phyloP scores from a whole-genome alignment of 2,329 filamentous ascomycete genomes.

The Pyrenophora tritici-repentis region DNA sequence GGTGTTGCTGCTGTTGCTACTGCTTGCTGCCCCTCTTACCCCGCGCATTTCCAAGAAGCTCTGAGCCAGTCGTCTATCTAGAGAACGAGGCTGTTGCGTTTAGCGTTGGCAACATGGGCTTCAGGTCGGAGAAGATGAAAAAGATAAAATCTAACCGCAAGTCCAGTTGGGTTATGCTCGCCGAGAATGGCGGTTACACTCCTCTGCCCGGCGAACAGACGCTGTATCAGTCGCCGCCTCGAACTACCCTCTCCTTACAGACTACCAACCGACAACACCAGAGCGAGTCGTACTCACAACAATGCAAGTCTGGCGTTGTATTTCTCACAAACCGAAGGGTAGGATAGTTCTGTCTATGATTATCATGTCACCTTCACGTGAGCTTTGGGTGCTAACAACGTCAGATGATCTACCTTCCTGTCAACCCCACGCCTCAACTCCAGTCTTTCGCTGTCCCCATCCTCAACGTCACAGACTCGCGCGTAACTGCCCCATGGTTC shows the following conservation, averaged over 20 bases:
- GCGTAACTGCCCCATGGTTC: constrained; percentile 87
- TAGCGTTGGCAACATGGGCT: constrained; percentile 7
- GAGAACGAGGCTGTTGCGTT: neutral
- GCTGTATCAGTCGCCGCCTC: constrained; percentile 77
- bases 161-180: constrained; percentile 89
- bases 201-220: constrained; percentile 83
- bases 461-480: constrained; percentile 83
- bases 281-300: constrained; percentile 67
- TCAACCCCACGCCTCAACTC: constrained; percentile 68
- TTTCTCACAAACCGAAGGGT: constrained; percentile 88
- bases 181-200: constrained; percentile 73
- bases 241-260: constrained; percentile 76
- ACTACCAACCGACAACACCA: constrained; percentile 69
- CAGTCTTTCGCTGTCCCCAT: constrained; percentile 90
- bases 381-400: constrained; percentile 6
- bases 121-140: constrained; percentile 21
- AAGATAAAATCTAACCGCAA: constrained; percentile 42
- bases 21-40: constrained; percentile 13
- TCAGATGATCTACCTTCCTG: constrained; percentile 86
- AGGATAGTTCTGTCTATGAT: constrained; percentile 40
- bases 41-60: constrained; percentile 11
- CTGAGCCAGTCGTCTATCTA: constrained; percentile 1
- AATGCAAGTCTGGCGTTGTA: constrained; percentile 74
- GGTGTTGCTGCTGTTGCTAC: constrained; percentile 4
- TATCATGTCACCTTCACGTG: neutral